A percentile compares a stretch with the other conserved stretches of the same genome.
Conservation (phyloP, 306 rosid genomes). For the Pueraria montana region DNA sequence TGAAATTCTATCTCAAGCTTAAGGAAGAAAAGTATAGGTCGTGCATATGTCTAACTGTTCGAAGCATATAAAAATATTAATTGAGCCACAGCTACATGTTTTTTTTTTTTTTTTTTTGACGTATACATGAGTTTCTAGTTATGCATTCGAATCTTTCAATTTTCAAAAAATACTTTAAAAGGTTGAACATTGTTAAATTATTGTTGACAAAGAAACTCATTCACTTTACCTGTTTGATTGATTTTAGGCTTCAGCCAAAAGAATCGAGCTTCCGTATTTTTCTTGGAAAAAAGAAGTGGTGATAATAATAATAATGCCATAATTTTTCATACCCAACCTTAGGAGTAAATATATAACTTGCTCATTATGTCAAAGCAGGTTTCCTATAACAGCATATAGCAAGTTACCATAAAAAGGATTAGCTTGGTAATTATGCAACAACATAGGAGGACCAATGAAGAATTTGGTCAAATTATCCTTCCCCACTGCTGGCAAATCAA, state of each 20-base stretch:
- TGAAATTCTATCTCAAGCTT: neutral
- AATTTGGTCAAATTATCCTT: constrained; percentile 45
- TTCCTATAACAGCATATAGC: neutral
- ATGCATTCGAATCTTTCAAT: neutral
- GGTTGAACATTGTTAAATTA: neutral
- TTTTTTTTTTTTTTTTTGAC: neutral
- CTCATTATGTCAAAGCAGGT: constrained; percentile 9
- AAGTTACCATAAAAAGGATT: neutral
- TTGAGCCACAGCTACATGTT: neutral
- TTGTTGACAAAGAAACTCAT: neutral
- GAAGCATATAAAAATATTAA: neutral
- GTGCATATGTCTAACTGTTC: neutral
- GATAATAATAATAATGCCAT: neutral
- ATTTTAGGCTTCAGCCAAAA: neutral
- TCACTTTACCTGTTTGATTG: neutral
- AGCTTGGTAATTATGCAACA: constrained; percentile 21
- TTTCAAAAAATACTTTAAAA: neutral
- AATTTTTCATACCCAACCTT: neutral
- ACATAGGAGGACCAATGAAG: neutral
- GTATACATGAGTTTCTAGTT: neutral
- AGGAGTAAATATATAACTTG: neutral
- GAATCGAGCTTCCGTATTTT: neutral
- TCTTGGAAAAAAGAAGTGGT: too few species aligned
- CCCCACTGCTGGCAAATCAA: too few species aligned
- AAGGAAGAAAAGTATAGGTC: neutral